Percentiles rank a stretch among this genome's conserved stretches.
phyloP scores from a whole-genome alignment of 2,329 filamentous ascomycete species.

The Akanthomyces muscarius region DNA sequence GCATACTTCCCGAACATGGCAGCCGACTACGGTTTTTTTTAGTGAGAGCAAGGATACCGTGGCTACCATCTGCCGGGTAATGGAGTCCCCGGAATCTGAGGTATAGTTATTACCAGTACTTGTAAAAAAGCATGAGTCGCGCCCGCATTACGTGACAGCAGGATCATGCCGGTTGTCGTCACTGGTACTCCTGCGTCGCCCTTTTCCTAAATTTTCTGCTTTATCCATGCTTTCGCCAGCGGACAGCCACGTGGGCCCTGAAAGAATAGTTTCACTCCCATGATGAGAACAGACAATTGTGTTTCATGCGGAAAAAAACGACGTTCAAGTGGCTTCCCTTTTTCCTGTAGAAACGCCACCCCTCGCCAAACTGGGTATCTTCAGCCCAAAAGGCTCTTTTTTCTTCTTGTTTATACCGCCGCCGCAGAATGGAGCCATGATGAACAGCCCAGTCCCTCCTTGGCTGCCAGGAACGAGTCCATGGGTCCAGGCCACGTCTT shows the following conservation, averaged over 20 bases:
- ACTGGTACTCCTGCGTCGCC: background rate
- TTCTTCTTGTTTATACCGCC: background rate
- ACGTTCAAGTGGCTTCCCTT: background rate
- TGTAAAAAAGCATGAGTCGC: background rate
- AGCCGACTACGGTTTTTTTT: background rate
- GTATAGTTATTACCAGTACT: too few relatives aligned
- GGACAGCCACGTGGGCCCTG: constrained; percentile 2
- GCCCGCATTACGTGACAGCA: background rate
- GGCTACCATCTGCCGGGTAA: background rate
- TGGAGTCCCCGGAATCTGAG: background rate
- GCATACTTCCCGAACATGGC: constrained; percentile 1
- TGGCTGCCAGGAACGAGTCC: background rate
- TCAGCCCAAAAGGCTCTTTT: background rate
- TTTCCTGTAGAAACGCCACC: background rate
- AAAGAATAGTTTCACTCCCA: background rate
- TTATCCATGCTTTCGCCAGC: background rate
- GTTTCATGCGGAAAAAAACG: background rate
- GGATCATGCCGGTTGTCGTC: background rate
- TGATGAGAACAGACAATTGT: background rate
- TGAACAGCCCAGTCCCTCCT: background rate
- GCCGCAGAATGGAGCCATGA: background rate
- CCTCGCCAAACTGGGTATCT: background rate
- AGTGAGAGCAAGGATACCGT: background rate
- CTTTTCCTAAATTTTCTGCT: background rate
- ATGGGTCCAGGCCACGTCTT: background rate